These are phyloP conservation scores for Candida lessepsii DNA, from an alignment of 805 yeast genomes.

Conservation along the genomic window DNA sequence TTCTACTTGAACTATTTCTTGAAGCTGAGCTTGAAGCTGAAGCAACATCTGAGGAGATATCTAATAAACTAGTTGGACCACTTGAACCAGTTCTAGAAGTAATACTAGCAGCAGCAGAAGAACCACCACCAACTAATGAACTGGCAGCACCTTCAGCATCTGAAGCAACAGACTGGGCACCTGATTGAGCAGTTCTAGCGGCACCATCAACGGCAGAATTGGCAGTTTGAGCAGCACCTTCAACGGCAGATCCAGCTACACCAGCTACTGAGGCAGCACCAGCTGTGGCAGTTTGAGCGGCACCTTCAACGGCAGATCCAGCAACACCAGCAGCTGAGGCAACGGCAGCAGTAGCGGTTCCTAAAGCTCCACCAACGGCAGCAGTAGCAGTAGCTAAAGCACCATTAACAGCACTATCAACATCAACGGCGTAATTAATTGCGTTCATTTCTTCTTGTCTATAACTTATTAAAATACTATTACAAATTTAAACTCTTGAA, in stretches of 20 bases:
- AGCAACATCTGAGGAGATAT: conserved; percentile 15
- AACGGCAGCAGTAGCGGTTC: conserved; percentile 17
- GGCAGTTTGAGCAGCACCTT: conserved; percentile 19
- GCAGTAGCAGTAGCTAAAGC: conserved; percentile 15
- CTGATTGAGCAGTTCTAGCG: conserved; percentile 16
- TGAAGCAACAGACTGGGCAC: too few species aligned
- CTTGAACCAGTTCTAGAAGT: conserved; percentile 9
- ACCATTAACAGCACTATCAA: conserved; percentile 1
- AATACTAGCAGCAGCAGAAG: conserved; percentile 13
- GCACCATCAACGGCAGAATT: too few species aligned
- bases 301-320: conserved; percentile 4
- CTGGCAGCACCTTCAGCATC: conserved; percentile 11
- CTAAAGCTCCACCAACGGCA: conserved; percentile 15
- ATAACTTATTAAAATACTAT: conserved; percentile 1
- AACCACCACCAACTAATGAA: conserved; percentile 15
- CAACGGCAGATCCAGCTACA: conserved; percentile 16
- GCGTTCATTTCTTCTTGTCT: conserved; percentile 24
- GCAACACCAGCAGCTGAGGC: conserved; percentile 11
- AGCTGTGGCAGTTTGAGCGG: conserved; percentile 11
- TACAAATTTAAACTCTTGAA: conserved; percentile 6
- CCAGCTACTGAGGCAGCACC: conserved; percentile 17
- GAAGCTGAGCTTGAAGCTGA: conserved; percentile 10
- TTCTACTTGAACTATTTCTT: conserved; percentile 8
- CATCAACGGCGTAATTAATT: conserved; percentile 26
- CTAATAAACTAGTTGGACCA: conserved; percentile 9